Conservation (phyloP, 768 basidiomycete species). For the Boletus subparvulus region DNA sequence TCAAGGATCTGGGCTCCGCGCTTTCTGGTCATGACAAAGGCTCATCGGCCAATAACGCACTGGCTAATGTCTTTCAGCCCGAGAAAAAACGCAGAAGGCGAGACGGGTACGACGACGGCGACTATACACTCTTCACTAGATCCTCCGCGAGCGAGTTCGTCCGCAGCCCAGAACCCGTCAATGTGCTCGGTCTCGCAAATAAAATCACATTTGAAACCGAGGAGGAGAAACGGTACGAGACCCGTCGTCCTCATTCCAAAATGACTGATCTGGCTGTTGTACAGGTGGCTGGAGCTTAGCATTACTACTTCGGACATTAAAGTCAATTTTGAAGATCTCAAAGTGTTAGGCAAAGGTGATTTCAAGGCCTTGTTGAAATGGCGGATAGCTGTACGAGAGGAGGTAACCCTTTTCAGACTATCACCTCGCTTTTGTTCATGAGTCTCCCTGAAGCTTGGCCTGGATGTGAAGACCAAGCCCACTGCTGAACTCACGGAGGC, state of each 20-base stretch:
- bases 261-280: slow-evolving; percentile 5
- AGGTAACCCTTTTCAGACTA: slow-evolving; percentile 45
- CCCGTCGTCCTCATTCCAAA: not conserved
- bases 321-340: slow-evolving; percentile 86
- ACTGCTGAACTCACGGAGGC: slow-evolving; percentile 75
- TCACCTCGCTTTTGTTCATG: slow-evolving; percentile 4
- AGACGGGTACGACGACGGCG: slow-evolving; percentile 94
- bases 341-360: slow-evolving; percentile 96
- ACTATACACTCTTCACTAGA: slow-evolving; percentile 85
- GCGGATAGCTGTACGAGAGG: slow-evolving; percentile 83
- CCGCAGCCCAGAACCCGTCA: slow-evolving; percentile 65
- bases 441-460: slow-evolving; percentile 56
- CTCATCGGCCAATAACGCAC: slow-evolving; percentile 61
- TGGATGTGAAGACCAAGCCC: slow-evolving; percentile 77
- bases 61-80: slow-evolving; percentile 93
- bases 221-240: slow-evolving; percentile 76
- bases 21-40: slow-evolving; percentile 49
- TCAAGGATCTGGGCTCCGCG: slow-evolving; percentile 77
- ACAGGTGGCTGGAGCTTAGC: slow-evolving; percentile 70
- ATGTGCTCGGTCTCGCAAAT: slow-evolving; percentile 74
- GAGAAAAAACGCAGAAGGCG: slow-evolving; percentile 93
- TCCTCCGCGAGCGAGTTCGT: slow-evolving; percentile 72
- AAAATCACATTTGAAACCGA: slow-evolving; percentile 74
- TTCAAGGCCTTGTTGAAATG: slow-evolving; percentile 93
- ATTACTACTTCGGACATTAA: slow-evolving; percentile 79